These are phyloP conservation scores for Clavariopsis aquatica DNA, from an alignment of 495 filamentous ascomycete genomes.

Conservation along the genomic window DNA sequence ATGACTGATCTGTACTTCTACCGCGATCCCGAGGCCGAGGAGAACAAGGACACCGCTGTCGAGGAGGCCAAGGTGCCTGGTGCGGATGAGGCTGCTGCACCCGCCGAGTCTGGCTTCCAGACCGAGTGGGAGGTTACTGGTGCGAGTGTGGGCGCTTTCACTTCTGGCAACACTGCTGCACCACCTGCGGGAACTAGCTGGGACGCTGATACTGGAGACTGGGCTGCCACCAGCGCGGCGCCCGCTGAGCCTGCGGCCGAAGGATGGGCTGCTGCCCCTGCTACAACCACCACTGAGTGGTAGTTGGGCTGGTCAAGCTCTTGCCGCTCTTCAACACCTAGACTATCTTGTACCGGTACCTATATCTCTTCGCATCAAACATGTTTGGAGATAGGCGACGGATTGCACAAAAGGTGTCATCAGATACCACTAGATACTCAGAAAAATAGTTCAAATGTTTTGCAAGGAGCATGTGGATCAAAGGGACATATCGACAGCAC, in stretches of 20 bases:
- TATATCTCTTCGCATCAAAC: neutral
- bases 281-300: constrained; percentile 52
- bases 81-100: constrained; percentile 81
- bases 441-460: neutral
- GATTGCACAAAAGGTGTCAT: constrained; percentile 24
- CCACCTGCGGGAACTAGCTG: constrained; percentile 60
- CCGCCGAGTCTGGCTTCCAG: constrained; percentile 76
- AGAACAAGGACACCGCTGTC: constrained; percentile 73
- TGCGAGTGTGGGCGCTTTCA: constrained; percentile 61
- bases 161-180: constrained; percentile 55
- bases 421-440: constrained; percentile 3
- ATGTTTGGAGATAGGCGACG: constrained; percentile 6
- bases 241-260: constrained; percentile 43
- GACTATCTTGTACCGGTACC: neutral
- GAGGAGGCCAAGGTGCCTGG: constrained; percentile 63
- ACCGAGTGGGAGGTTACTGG: constrained; percentile 74
- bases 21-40: constrained; percentile 98
- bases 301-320: constrained; percentile 48
- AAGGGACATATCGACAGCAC: constrained; percentile 62
- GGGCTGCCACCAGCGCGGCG: constrained; percentile 60
- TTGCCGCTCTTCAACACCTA: neutral
- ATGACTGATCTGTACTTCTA: constrained; percentile 99
- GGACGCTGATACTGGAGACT: constrained; percentile 75
- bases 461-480: constrained; percentile 10
- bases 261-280: constrained; percentile 47